phyloP scores from a whole-genome alignment of 164 flowering plant species.

The Nelumbo lutea region DNA sequence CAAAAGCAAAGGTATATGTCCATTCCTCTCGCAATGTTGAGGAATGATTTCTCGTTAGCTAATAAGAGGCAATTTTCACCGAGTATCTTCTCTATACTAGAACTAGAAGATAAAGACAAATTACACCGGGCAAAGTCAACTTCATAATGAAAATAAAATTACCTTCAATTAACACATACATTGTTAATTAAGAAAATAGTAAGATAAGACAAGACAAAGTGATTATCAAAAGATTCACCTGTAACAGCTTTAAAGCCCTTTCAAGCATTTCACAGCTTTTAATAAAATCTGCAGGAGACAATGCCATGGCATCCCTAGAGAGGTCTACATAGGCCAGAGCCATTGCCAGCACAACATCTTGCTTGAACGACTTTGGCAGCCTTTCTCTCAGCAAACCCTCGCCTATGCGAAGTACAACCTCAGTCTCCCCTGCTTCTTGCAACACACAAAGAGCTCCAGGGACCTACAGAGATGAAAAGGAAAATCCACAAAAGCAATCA shows the following conservation, averaged over 20 bases:
- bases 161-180: not conserved
- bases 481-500: not conserved
- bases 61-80: too few species aligned
- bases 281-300: conserved; percentile 77
- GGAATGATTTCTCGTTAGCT: too few species aligned
- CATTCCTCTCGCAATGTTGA: too few species aligned
- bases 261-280: conserved; percentile 73
- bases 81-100: too few species aligned
- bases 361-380: conserved; percentile 78
- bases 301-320: conserved; percentile 91
- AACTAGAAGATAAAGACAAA: not conserved
- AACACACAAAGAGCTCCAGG: conserved; percentile 86
- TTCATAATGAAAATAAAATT: not conserved
- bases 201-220: not conserved
- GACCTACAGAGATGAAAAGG: conserved; percentile 37
- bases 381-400: conserved; percentile 69
- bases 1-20: too few species aligned
- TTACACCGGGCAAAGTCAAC: not conserved
- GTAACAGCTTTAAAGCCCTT: conserved; percentile 86
- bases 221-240: conserved; percentile 34
- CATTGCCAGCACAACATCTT: conserved; percentile 84
- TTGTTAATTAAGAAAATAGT: not conserved
- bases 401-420: conserved; percentile 61
- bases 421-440: conserved; percentile 87
- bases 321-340: conserved; percentile 86